Base-by-base conservation (phyloP, 148 eudicot species). In the Polygonum aviculare region DNA sequence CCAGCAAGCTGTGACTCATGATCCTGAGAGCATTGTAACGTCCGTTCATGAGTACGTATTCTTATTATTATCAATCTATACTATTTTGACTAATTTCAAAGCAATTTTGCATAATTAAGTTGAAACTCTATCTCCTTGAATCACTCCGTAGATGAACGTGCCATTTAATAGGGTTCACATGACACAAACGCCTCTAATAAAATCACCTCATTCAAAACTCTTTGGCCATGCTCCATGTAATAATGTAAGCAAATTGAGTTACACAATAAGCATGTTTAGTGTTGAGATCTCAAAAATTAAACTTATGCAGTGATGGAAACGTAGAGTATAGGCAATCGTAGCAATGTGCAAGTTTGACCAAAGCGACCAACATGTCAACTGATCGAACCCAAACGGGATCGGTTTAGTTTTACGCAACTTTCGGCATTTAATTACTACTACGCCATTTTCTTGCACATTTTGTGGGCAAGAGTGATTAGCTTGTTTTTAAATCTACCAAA, bases 11-110 rank as follows among this genome's bases (percentile, higher is more conserved):
- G 81, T 81, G 16, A 88, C 80, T 45, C 83, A 90, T 45, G 84
- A 90, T 78, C 95, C 95, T 5, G 90, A 94, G 74, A 79, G 82
- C 60, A 77, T 94, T 47, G 86, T 89, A 12, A 84, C 91, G 38
- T 83, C 82, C 83, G 95, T 90, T 18, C 79, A 94, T 49, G 80
- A 82, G 98, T 94, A 84, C 86, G 87, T 72, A 41, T 44, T 10
- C 6, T 15, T 31, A 41, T 45, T 31, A 7, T 15, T 31, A 41
- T 19, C 12, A 5, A 19, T 2, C 74, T 71, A 71, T 72, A 40
- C n/a, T n/a, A n/a, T 12, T 2, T 72, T 39, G 26, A 21, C 19
- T 26, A n/a, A 2, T 54, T 0, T 5, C 19, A 10, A 54, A 54
- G 8, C 60, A 54, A 48, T 48, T 12, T 2, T 48, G 38, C 36